Evolutionary conservation across 1,284 basidiomycete genomes (phyloP).

Genomic region (Coniophora puteana): DNA sequence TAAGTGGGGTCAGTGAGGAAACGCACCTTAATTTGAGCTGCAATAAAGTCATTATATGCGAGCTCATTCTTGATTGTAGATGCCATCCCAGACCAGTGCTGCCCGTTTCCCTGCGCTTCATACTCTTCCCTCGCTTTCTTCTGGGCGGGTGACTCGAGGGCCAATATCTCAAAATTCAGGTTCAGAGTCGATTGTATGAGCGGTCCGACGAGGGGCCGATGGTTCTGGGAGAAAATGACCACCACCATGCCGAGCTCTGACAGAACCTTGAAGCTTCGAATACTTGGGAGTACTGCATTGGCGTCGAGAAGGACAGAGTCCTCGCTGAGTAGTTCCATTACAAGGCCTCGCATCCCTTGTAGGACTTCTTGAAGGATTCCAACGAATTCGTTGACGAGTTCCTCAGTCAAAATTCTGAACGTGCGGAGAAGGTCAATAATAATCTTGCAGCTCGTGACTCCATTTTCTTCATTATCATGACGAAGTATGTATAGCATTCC

Average conservation of each 20-base stretch:
- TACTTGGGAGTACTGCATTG: slow-evolving; percentile 61
- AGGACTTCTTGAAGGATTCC: slow-evolving; percentile 77
- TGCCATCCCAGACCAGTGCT: slow-evolving; percentile 86
- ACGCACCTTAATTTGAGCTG: slow-evolving; percentile 89
- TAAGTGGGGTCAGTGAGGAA: slow-evolving; percentile 8
- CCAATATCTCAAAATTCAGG: slow-evolving; percentile 72
- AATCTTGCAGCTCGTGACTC: slow-evolving; percentile 87
- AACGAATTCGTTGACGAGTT: slow-evolving; percentile 80
- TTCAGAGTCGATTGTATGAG: slow-evolving; percentile 75
- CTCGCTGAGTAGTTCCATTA: slow-evolving; percentile 74
- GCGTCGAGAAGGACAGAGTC: slow-evolving; percentile 52
- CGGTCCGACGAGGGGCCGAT: slow-evolving; percentile 65
- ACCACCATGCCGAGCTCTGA: slow-evolving; percentile 94
- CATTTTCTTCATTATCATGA: slow-evolving; percentile 97
- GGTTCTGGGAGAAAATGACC: slow-evolving; percentile 86
- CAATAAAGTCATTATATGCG: slow-evolving; percentile 87
- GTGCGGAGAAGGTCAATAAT: slow-evolving; percentile 80
- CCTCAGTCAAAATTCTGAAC: slow-evolving; percentile 73
- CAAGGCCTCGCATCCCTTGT: slow-evolving; percentile 71
- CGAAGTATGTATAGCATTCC: slow-evolving; percentile 82
- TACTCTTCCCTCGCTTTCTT: slow-evolving; percentile 77
- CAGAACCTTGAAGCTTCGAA: slow-evolving; percentile 91
- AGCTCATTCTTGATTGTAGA: slow-evolving; percentile 72
- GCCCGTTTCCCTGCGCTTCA: slow-evolving; percentile 60
- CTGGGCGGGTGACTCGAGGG: slow-evolving; percentile 87